Percentiles rank a stretch among this genome's conserved stretches.
Conservation (phyloP, 495 filamentous ascomycete genomes). For the Penicillium paradoxum region DNA sequence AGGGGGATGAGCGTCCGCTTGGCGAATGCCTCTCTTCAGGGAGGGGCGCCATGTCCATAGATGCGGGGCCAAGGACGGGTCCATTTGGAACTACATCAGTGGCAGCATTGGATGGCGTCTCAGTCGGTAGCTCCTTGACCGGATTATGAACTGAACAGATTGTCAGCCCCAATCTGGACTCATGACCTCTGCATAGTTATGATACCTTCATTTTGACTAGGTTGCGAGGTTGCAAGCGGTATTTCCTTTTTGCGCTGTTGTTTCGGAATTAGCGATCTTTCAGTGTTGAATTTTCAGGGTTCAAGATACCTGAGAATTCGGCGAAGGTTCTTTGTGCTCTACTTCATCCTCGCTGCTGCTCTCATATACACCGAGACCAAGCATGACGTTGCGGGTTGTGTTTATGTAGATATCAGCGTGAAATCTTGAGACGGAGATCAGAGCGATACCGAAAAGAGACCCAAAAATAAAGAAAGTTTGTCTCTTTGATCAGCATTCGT, state of each 20-base stretch:
- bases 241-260: conserved; percentile 2
- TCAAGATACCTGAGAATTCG: conserved; percentile 19
- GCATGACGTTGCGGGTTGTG: conserved; percentile 43
- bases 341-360: conserved; percentile 75
- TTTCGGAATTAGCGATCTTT: neutral
- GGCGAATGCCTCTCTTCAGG: conserved; percentile 13
- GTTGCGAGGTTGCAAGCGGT: neutral
- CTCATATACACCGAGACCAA: conserved; percentile 63
- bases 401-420: neutral
- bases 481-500: neutral
- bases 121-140: neutral
- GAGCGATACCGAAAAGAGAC: no score
- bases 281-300: neutral
- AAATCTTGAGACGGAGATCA: neutral
- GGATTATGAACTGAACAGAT: conserved; percentile 3
- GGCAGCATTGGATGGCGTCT: neutral
- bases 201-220: conserved; percentile 16
- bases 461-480: neutral
- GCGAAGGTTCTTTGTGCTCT: conserved; percentile 13
- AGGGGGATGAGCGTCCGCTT: conserved; percentile 58
- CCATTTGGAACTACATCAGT: conserved; percentile 25
- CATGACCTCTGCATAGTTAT: neutral
- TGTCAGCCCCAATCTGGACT: conserved; percentile 6
- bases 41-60: conserved; percentile 20
- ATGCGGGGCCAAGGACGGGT: conserved; percentile 44